phyloP scores from a whole-genome alignment of 164 flowering plant genomes.

The Vitis riparia region DNA sequence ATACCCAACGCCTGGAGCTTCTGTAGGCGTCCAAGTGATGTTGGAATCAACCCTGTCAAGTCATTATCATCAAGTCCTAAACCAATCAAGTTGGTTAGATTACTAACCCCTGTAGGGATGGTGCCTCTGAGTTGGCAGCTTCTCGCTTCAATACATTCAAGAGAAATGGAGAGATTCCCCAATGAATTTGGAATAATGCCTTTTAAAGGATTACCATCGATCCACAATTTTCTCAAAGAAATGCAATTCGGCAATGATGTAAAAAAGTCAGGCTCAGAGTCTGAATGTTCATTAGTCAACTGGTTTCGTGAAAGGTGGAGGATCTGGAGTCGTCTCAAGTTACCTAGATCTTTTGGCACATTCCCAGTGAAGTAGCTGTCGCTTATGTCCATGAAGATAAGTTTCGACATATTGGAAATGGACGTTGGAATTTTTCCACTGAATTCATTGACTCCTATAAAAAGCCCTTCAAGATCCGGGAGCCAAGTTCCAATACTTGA shows the following conservation, averaged over 20 bases:
- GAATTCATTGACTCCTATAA: no score
- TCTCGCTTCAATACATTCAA: not conserved
- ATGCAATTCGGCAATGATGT: conserved; percentile 2
- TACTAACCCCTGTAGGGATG: not conserved
- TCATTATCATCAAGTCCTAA: not conserved
- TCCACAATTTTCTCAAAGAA: not conserved
- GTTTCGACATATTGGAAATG: no score
- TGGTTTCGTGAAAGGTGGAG: not conserved
- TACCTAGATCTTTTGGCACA: conserved; percentile 3
- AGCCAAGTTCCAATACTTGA: no score
- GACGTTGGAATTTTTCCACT: no score
- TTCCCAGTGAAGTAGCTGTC: no score
- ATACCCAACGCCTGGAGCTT: not conserved
- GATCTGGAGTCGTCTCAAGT: not conserved
- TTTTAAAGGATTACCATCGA: not conserved
- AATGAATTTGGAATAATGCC: conserved; percentile 2
- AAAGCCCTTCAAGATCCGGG: fast-evolving
- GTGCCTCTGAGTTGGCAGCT: not conserved
- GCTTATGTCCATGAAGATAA: no score
- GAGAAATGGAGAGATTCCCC: not conserved
- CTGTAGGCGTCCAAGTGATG: not conserved
- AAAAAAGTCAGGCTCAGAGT: not conserved
- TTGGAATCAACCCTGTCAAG: not conserved
- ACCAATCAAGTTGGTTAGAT: not conserved
- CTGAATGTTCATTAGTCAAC: not conserved